phyloP scores from a whole-genome alignment of 768 basidiomycete species.

The Botryobasidium botryosum region DNA sequence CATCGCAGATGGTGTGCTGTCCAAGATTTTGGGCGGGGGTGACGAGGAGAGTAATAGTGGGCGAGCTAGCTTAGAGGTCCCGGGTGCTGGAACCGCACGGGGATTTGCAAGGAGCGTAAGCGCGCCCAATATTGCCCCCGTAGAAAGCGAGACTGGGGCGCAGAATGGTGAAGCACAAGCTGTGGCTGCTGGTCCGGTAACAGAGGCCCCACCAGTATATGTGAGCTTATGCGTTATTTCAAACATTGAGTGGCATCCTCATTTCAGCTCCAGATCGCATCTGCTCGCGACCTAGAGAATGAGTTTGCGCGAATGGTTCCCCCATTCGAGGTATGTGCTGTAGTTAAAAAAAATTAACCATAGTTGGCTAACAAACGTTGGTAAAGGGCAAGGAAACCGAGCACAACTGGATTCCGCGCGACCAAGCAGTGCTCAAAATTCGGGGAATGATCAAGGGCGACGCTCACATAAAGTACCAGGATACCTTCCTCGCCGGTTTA shows the following conservation, averaged over 20 bases:
- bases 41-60: neutral
- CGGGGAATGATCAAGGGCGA: conserved; percentile 85
- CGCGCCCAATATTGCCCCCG: too few species aligned
- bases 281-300: conserved; percentile 63
- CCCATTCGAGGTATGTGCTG: conserved; percentile 51
- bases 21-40: conserved; percentile 34
- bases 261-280: conserved; percentile 41
- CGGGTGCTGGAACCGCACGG: too few species aligned
- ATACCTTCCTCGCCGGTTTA: conserved; percentile 55
- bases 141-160: too few species aligned
- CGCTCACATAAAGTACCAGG: conserved; percentile 52
- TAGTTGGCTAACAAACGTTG: neutral
- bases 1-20: conserved; percentile 65
- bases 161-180: neutral
- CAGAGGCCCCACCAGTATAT: conserved; percentile 1
- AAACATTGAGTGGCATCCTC: neutral
- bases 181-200: neutral
- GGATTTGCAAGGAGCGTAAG: neutral
- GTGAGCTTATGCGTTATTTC: neutral
- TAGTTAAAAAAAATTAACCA: neutral
- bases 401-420: conserved; percentile 82
- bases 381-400: conserved; percentile 87
- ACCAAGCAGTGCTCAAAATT: conserved; percentile 57
- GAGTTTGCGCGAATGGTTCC: conserved; percentile 71
- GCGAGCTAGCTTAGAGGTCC: too few species aligned